phyloP scores from a whole-genome alignment of 1,284 basidiomycete genomes.

The Trichosporon sp. region DNA sequence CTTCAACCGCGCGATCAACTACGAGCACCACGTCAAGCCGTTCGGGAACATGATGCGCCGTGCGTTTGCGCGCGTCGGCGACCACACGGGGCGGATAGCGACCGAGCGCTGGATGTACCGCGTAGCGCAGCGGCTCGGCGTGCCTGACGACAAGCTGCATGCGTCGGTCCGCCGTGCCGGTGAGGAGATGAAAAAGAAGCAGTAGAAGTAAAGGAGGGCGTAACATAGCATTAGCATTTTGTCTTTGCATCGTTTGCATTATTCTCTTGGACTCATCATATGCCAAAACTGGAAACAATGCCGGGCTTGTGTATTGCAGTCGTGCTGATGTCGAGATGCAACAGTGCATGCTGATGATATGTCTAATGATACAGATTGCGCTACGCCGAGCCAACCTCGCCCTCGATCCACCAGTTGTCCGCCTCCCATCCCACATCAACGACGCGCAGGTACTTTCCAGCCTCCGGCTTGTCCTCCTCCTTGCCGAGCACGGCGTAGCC shows the following conservation, averaged over 20 bases:
- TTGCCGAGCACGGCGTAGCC: constrained; percentile 56
- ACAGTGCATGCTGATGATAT: not conserved
- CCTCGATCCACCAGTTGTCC: constrained; percentile 58
- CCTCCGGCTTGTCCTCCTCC: constrained; percentile 24
- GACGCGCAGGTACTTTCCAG: constrained; percentile 63
- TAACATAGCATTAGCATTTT: constrained; percentile 10
- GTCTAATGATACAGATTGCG: constrained; percentile 4
- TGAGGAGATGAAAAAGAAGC: constrained; percentile 11
- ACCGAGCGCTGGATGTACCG: constrained; percentile 35
- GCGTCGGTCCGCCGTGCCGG: constrained; percentile 4
- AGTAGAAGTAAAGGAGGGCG: constrained; percentile 3
- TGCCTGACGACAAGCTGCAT: not conserved
- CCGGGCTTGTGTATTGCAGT: not conserved
- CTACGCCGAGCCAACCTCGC: constrained; percentile 42
- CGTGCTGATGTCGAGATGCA: not conserved
- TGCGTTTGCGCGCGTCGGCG: constrained; percentile 38
- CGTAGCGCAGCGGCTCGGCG: constrained; percentile 11
- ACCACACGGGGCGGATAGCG: constrained; percentile 32
- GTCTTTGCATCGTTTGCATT: constrained; percentile 14
- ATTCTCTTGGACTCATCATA: constrained; percentile 13
- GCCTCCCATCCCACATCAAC: constrained; percentile 77
- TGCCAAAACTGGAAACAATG: not conserved
- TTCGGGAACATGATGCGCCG: constrained; percentile 40
- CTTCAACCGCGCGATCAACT: constrained; percentile 27
- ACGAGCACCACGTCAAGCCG: constrained; percentile 39